These are phyloP conservation scores for Amylostereum chailletii DNA, from an alignment of 1,284 basidiomycete genomes.

Conservation along the genomic window DNA sequence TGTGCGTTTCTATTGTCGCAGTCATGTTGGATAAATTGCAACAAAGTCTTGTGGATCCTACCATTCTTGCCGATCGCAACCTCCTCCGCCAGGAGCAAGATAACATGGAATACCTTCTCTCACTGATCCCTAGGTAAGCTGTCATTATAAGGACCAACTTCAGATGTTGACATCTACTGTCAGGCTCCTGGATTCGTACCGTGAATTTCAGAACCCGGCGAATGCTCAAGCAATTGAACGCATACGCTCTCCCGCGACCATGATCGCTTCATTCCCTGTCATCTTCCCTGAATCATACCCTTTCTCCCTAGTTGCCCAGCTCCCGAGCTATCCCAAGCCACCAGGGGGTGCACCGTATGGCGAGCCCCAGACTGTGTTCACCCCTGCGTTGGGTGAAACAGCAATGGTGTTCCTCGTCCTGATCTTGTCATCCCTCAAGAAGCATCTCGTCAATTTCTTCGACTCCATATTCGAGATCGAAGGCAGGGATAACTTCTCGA, in stretches of 20 bases:
- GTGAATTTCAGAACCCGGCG: constrained; percentile 66
- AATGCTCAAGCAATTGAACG: constrained; percentile 67
- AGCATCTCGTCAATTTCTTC: constrained; percentile 75
- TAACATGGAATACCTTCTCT: constrained; percentile 84
- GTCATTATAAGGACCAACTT: neutral
- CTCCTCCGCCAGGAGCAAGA: constrained; percentile 80
- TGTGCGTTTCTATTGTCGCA: constrained; percentile 80
- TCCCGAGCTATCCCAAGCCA: constrained; percentile 44
- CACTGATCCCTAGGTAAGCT: constrained; percentile 75
- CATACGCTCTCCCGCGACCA: constrained; percentile 51
- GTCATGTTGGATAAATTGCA: constrained; percentile 90
- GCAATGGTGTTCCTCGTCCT: constrained; percentile 82
- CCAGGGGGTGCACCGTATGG: constrained; percentile 28
- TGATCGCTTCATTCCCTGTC: constrained; percentile 61
- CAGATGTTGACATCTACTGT: constrained; percentile 7
- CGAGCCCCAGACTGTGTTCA: constrained; percentile 50
- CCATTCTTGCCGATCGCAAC: constrained; percentile 51
- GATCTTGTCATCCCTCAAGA: constrained; percentile 70
- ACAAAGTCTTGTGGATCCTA: constrained; percentile 65
- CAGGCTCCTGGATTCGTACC: constrained; percentile 81
- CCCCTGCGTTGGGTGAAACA: constrained; percentile 79
- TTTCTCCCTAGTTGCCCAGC: constrained; percentile 72
- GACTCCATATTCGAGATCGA: constrained; percentile 80
- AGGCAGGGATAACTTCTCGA: constrained; percentile 70
- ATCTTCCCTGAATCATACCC: constrained; percentile 93